Evolutionary conservation across 1,284 basidiomycete species (phyloP).

Genomic region (Ustilago loliicola): DNA sequence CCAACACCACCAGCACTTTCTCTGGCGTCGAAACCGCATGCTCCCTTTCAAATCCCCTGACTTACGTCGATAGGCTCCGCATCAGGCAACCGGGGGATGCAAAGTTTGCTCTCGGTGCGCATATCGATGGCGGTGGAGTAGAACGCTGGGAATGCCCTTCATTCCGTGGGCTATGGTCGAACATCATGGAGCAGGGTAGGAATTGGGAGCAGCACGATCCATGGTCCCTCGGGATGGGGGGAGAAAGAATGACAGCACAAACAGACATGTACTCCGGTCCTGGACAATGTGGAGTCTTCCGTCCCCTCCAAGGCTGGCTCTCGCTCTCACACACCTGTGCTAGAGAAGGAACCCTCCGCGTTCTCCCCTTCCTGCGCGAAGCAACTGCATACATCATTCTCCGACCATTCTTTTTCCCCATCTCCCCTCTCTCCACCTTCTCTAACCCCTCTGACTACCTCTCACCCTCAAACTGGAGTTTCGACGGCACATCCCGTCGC

Average conservation of each 20-base stretch:
- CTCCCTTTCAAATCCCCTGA: conserved; percentile 76
- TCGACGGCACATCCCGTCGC: conserved; percentile 75
- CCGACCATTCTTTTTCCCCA: conserved; percentile 80
- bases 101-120: conserved; percentile 80
- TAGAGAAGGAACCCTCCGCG: conserved; percentile 80
- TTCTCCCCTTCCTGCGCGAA: conserved; percentile 81
- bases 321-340: conserved; percentile 76
- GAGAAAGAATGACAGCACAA: conserved; percentile 47
- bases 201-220: conserved; percentile 74
- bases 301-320: conserved; percentile 83
- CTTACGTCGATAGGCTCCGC: conserved; percentile 82
- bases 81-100: conserved; percentile 81
- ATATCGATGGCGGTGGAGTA: conserved; percentile 81
- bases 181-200: conserved; percentile 75
- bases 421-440: conserved; percentile 12
- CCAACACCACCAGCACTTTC: no score
- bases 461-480: conserved; percentile 60
- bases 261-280: conserved; percentile 66
- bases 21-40: conserved; percentile 70
- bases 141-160: conserved; percentile 83
- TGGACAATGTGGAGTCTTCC: conserved; percentile 79
- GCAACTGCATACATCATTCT: conserved; percentile 83
- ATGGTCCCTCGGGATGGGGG: conserved; percentile 48
- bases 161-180: conserved; percentile 76
- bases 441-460: conserved; percentile 21